Base-by-base conservation (phyloP, 2,329 filamentous ascomycete genomes). In the Calonectria pseudoturangicola region DNA sequence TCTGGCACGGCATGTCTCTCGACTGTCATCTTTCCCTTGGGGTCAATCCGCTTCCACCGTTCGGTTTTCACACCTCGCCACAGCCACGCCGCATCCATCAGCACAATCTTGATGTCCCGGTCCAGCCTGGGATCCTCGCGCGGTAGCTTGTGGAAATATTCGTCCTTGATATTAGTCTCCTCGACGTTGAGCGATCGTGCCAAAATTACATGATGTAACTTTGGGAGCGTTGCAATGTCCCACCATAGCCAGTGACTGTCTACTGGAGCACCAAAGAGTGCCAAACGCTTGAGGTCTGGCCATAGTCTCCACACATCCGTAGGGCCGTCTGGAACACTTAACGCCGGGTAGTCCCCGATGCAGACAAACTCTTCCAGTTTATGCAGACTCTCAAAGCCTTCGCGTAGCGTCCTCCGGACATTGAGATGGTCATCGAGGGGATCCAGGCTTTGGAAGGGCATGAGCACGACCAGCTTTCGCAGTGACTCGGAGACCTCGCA, bases 351-450 rank as follows among this genome's bases (percentile, higher is more conserved):
- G 63, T 88, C 87, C 9, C 82, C 83, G 25, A 88, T 81, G 75
- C 85, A 87, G 50, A 86, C 85, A 68, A 89, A 87, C 74, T 89
- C 87, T 70, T 89, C 85, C 10, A 90, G 80, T 39, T 75, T 79
- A 47, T 83, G 79, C 0, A 89, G 83, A 56, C 83, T 78, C 74
- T 82, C 77, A 69, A 89, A 88, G 0, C 86, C 88, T n/a, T 86
- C 82, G 13, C 84, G 83, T 9, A 89, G 82, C 5, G 83, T 84
- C 33, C 78, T 81, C 47, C 83, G 81, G 54, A 86, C 81, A 70
- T 78, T 79, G 79, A 85, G 77, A 70, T 85, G 83, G 68, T 89
- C 87, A 36, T 87, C 83, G 28, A 84, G 81, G 2, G 83, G 84
- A 33, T 85, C 83, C 18, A 88, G 79, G 66, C 81, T 86, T 27